These are phyloP conservation scores for Houttuynia cordata DNA, from an alignment of 164 flowering plant genomes.

Conservation along the genomic window DNA sequence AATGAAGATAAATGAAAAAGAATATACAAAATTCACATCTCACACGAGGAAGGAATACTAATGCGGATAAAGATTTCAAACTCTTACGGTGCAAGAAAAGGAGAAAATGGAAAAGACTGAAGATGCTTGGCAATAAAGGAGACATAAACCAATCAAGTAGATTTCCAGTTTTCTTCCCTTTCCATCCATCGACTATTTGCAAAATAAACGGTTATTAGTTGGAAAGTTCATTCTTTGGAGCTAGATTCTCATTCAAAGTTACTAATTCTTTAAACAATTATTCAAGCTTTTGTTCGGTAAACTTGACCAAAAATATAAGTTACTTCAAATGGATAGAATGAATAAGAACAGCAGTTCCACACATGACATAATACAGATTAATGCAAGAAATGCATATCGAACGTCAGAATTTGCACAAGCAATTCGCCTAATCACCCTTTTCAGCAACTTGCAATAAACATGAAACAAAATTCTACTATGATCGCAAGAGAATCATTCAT, in stretches of 20 bases:
- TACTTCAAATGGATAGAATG: no score
- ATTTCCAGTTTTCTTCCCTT: no score
- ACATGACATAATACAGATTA: no score
- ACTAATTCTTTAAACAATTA: neutral
- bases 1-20: neutral
- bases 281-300: neutral
- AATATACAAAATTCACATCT: neutral
- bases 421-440: no score
- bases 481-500: no score
- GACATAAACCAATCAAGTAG: neutral
- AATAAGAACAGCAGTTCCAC: no score
- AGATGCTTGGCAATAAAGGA: no score
- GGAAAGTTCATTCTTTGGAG: neutral
- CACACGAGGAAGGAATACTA: neutral
- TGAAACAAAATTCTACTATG: no score
- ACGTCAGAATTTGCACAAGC: no score
- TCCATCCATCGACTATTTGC: neutral
- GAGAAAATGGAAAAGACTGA: neutral
- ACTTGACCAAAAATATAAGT: neutral
- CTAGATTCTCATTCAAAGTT: neutral
- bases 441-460: no score
- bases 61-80: neutral
- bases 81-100: neutral
- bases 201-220: neutral
- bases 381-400: no score